phyloP scores from a whole-genome alignment of 495 filamentous ascomycete species.

The Platismatia glauca region DNA sequence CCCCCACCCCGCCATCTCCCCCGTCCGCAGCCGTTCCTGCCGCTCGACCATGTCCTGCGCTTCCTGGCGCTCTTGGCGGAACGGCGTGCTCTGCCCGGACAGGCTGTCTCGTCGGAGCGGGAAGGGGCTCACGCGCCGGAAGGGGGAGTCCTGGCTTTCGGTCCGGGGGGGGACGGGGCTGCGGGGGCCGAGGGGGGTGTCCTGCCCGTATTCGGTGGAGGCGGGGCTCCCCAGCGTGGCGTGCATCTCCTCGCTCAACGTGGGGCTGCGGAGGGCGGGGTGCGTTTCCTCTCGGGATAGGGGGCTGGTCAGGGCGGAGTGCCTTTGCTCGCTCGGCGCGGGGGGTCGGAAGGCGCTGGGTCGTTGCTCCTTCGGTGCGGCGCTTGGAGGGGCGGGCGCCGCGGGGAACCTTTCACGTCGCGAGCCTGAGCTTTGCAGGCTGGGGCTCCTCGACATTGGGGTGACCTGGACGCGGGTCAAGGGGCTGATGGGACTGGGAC shows the following conservation, averaged over 20 bases:
- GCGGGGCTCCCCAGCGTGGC: background rate
- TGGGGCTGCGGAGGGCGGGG: background rate
- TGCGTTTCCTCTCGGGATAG: background rate
- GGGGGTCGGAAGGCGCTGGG: background rate
- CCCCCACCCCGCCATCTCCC: background rate
- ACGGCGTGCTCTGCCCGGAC: background rate
- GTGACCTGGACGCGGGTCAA: constrained; percentile 3
- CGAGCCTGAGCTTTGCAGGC: background rate
- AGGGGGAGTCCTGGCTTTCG: background rate
- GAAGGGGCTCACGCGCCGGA: background rate
- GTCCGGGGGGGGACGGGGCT: background rate
- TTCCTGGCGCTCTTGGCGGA: background rate
- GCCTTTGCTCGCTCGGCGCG: background rate
- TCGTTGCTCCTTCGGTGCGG: background rate
- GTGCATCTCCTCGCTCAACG: background rate
- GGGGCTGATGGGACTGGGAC: constrained; percentile 16
- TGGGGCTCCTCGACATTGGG: background rate
- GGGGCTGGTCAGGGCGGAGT: background rate
- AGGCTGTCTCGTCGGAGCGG: background rate
- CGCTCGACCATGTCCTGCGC: background rate
- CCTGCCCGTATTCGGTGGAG: background rate
- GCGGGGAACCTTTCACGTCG: background rate
- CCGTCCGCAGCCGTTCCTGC: background rate
- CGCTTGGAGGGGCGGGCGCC: background rate
- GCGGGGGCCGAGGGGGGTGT: background rate